Base-by-base conservation (phyloP, 495 filamentous ascomycete species). In the Podospora pseudoanserina region DNA sequence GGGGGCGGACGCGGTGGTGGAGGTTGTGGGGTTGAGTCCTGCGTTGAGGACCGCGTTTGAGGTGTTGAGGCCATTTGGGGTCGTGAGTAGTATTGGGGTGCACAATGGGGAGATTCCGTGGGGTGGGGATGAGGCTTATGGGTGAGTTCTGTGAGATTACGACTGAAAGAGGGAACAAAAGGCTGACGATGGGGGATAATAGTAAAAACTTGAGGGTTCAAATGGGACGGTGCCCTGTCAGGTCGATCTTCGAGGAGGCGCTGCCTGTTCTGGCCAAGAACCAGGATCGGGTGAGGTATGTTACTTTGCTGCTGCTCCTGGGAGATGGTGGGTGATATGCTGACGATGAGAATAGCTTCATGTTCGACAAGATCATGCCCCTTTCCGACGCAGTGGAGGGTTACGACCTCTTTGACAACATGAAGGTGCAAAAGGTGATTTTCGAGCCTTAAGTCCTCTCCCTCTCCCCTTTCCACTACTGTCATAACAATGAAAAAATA, bases 91-190 rank as follows among this genome's bases (percentile, higher is more conserved):
- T 72, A 92, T 97, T 68, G 95, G 95, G 2, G 94, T 98, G 26
- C 94, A 97, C 73, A 97, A 96, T 78, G 91, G 84, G 26, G 92
- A 93, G 82, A 93, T 97, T 70, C 93, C 94, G 16, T 96, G 94
- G 87, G 86, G 80, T 60, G 93, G 92, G 9, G 86, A 83, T 68
- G 86, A 97, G 73, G 93, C 90, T 16, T 97, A 97, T 76, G 86
- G 86, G 82, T 83, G 67, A 69, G 81, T 75, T 39, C 4, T 15
- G 44, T 18, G 3, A 13, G n/a, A 18, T 2, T 39, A 6, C 23
- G 11, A 2, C 19, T 6, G 5, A 27, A 54, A 2, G 49, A 57
- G 49, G 30, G 19, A 34, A 44, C 28, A 15, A 6, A n/a, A 58
- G 44, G 60, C 62, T 66, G 54, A 69, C 44, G 30, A 49, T 67